phyloP scores from a whole-genome alignment of 2,329 filamentous ascomycete genomes.

The Diaporthe velutina region DNA sequence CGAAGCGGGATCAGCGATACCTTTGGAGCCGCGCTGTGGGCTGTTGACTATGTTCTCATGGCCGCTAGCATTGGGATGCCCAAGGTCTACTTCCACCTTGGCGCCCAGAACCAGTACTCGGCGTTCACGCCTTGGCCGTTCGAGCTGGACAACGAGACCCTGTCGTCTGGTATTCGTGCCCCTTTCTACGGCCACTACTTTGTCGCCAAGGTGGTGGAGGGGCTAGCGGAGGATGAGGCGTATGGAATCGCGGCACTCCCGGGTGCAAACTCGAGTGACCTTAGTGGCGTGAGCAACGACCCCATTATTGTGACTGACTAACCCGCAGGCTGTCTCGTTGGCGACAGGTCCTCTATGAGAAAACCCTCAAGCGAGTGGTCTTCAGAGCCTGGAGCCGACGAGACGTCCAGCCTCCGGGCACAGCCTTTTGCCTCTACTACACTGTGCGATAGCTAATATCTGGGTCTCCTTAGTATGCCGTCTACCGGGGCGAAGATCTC shows the following conservation, averaged over 20 bases:
- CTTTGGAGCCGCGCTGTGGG: slow-evolving; percentile 63
- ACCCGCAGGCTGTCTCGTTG: neutral
- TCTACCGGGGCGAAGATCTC: slow-evolving; percentile 45
- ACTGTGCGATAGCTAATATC: neutral
- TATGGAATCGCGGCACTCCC: slow-evolving; percentile 48
- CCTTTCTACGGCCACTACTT: slow-evolving; percentile 53
- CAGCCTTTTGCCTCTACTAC: neutral
- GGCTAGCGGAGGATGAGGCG: slow-evolving; percentile 21
- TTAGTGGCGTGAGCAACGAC: slow-evolving; percentile 44
- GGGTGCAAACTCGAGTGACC: slow-evolving; percentile 49
- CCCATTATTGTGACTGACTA: neutral
- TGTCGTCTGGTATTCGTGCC: slow-evolving; percentile 47
- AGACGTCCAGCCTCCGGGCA: neutral
- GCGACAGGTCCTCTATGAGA: neutral
- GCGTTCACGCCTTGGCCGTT: slow-evolving; percentile 43
- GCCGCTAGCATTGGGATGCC: slow-evolving; percentile 51
- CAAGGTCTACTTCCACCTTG: slow-evolving; percentile 58
- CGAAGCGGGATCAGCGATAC: slow-evolving; percentile 58
- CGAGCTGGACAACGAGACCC: slow-evolving; percentile 48
- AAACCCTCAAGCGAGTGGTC: neutral
- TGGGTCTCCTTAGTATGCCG: slow-evolving; percentile 42
- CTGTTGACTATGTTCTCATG: slow-evolving; percentile 58
- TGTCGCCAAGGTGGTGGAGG: slow-evolving; percentile 46
- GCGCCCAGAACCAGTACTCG: slow-evolving; percentile 37
- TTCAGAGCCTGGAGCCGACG: neutral